Conservation (phyloP, 2,329 filamentous ascomycete genomes). For the Stemphylium vesicarium region DNA sequence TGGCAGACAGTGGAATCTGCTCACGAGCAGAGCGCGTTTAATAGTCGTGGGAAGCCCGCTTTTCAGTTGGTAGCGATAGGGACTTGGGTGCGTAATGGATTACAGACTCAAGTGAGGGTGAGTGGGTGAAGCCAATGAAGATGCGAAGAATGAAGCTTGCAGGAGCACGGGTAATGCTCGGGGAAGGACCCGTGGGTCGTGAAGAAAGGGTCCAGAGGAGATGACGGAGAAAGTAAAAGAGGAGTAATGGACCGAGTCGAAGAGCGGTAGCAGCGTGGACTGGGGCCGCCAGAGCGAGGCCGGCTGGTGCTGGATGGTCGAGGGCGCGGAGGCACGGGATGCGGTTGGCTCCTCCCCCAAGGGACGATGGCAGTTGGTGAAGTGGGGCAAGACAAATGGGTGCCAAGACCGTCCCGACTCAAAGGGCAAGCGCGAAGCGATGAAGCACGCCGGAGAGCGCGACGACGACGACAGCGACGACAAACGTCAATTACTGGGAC, state of each 20-base stretch:
- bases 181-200: background rate
- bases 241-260: background rate
- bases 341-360: slow-evolving; percentile 27
- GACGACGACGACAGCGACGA: slow-evolving; percentile 2
- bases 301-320: slow-evolving; percentile 17
- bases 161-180: background rate
- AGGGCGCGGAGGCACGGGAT: slow-evolving; percentile 17
- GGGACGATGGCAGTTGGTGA: slow-evolving; percentile 30
- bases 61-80: slow-evolving; percentile 10
- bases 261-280: slow-evolving; percentile 28
- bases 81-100: slow-evolving; percentile 8
- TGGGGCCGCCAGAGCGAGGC: slow-evolving; percentile 12
- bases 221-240: slow-evolving; percentile 14
- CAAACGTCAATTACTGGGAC: background rate
- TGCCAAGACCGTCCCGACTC: slow-evolving; percentile 25
- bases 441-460: background rate
- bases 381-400: slow-evolving; percentile 32
- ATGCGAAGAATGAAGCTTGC: slow-evolving; percentile 2
- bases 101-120: slow-evolving; percentile 23
- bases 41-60: background rate
- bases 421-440: slow-evolving; percentile 26
- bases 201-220: slow-evolving; percentile 9
- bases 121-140: slow-evolving; percentile 14
- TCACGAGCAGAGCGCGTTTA: slow-evolving; percentile 1
- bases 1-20: slow-evolving; percentile 18